Conservation (phyloP, 768 basidiomycete genomes). For the Boletus rufocinnamomeus region DNA sequence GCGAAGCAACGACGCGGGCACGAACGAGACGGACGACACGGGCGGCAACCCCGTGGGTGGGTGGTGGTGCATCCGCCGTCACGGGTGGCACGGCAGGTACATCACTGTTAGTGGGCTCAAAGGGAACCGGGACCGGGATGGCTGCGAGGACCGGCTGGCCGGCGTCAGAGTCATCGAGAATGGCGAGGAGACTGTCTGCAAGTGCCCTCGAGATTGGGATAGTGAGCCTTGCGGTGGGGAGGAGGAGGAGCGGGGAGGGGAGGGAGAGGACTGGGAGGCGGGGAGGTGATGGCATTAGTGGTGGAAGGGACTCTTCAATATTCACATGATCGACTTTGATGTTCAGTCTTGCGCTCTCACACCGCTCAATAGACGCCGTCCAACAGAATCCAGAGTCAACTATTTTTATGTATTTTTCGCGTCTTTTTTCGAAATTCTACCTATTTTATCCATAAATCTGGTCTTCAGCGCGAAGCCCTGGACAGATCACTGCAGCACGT, state of each 20-base stretch:
- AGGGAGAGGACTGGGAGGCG: slow-evolving; percentile 72
- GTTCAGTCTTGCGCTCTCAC: not conserved
- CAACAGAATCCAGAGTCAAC: not conserved
- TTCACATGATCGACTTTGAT: slow-evolving; percentile 3
- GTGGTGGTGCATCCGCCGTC: slow-evolving; percentile 26
- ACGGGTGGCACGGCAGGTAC: not conserved
- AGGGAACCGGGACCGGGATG: slow-evolving; percentile 47
- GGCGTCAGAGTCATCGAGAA: slow-evolving; percentile 68
- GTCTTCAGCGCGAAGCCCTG: slow-evolving; percentile 25
- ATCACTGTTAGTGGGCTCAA: slow-evolving; percentile 20
- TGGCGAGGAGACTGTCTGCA: slow-evolving; percentile 64
- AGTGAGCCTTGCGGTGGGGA: slow-evolving; percentile 71
- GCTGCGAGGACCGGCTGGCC: slow-evolving; percentile 67
- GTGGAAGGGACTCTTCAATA: not conserved
- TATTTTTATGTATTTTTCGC: slow-evolving; percentile 49
- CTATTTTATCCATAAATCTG: slow-evolving; percentile 47
- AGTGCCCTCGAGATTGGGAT: slow-evolving; percentile 62
- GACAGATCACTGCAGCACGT: slow-evolving; percentile 47
- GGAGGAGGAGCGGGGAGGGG: slow-evolving; percentile 68
- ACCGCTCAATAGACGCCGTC: not conserved
- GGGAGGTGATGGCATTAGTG: slow-evolving; percentile 28
- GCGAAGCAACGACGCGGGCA: slow-evolving; percentile 45
- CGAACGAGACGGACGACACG: slow-evolving; percentile 70
- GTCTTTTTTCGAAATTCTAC: slow-evolving; percentile 69
- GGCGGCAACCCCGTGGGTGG: slow-evolving; percentile 69